Conservation (phyloP, 75 land plant species). For the Cupressus sempervirens region DNA sequence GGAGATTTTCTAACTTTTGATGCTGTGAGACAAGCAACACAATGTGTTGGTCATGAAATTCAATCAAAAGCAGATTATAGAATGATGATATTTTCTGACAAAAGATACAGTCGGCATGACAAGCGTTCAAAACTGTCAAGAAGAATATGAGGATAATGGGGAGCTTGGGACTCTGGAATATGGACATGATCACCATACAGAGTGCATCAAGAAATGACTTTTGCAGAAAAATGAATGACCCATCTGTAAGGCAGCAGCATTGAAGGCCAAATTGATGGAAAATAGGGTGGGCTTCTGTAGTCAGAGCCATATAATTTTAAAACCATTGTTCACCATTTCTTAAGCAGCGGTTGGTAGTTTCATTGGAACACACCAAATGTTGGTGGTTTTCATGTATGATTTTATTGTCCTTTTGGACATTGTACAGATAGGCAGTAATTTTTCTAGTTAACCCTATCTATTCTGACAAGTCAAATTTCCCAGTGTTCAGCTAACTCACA, state of each 20-base stretch:
- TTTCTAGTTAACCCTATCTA: not conserved
- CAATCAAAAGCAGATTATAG: slow-evolving; percentile 99
- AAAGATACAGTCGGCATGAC: no score
- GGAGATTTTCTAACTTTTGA: slow-evolving; percentile 97
- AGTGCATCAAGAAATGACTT: slow-evolving; percentile 66
- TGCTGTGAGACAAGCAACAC: slow-evolving; percentile 99
- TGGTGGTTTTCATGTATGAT: not conserved
- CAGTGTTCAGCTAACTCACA: not conserved
- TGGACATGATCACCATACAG: slow-evolving; percentile 53
- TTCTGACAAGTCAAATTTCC: not conserved
- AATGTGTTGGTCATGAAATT: slow-evolving; percentile 98
- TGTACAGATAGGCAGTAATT: not conserved
- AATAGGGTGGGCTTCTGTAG: not conserved
- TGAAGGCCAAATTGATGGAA: slow-evolving; percentile 1
- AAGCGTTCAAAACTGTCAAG: no score
- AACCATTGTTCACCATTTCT: not conserved
- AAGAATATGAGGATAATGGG: slow-evolving; percentile 46
- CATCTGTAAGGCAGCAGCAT: slow-evolving; percentile 58
- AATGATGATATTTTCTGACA: slow-evolving; percentile 99
- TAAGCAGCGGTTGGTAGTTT: not conserved
- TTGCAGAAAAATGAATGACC: slow-evolving; percentile 59
- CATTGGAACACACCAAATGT: not conserved
- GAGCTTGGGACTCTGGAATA: slow-evolving; percentile 45
- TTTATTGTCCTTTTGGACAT: slow-evolving; percentile 4
- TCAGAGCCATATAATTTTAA: not conserved